Evolutionary conservation across 371 early-diverging fungal genomes (phyloP), one percentile per base, ranked within the genome.

Genomic region (Mortierella sp.): DNA sequence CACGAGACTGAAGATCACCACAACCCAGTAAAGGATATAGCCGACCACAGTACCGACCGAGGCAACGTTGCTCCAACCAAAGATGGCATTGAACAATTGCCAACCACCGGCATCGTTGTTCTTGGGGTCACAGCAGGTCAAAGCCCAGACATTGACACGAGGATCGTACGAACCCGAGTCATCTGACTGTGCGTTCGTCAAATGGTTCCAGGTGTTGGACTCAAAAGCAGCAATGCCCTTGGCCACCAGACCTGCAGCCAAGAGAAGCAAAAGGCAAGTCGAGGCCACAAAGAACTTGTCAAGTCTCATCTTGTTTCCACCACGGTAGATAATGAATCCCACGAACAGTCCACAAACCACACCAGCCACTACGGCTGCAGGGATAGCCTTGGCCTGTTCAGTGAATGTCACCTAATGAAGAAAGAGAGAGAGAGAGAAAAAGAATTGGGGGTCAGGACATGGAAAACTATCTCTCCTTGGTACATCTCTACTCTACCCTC

Each of bases 51-150:
- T 83, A 43, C 89, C 92, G 65, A 87, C 69, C 0, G 92, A 92
- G 6, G 93, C 95, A 37, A 86, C 82, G 69, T 89, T 90, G 70
- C 81, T 88, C 93, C 94, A 94, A 14, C 95, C 94, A 93, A 81
- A 37, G 23, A 95, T 76, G 16, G 93, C 87, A 57, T 90, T 87
- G 77, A 94, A 91, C 51, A 95, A 83, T 43, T 84, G 83, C 90
- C 91, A 94, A 26, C 90, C 93, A 37, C 79, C 79, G n/a, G 61
- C 53, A 59, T 84, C 77, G 44, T 81, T 81, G 57, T 65, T 58
- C 0, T 72, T 68, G 48, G 79, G 72, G 37, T 72, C 79, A 21
- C 79, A 77, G 79, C 79, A 77, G 0, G 7, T 19, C n/a, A 77
- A 55, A 21, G 69, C 79, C 79, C 79, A 77, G 21, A 87, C 79